Percentiles rank a stretch among this genome's conserved stretches.
These are phyloP conservation scores for Viola odorata DNA, from an alignment of 345 rosid genomes.

Conservation along the genomic window DNA sequence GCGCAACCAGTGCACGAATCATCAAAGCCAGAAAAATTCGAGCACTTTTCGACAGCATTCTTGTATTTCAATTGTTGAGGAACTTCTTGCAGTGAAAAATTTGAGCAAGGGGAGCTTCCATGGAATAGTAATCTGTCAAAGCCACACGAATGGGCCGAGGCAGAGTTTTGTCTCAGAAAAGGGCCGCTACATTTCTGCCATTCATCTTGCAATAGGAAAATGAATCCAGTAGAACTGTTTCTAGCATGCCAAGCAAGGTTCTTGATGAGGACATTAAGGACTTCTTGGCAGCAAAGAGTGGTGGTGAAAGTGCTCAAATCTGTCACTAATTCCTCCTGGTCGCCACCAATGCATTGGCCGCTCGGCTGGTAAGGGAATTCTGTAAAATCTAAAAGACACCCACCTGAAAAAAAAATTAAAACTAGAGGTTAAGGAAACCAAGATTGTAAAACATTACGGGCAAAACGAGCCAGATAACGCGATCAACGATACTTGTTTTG, in stretches of 20 bases:
- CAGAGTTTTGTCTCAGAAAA: constrained; percentile 18
- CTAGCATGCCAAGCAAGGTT: constrained; percentile 30
- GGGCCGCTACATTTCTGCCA: constrained; percentile 30
- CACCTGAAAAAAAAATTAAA: constrained; percentile 1
- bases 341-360: constrained; percentile 31
- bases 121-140: constrained; percentile 27
- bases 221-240: background rate
- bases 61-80: constrained; percentile 4
- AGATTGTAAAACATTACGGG: background rate
- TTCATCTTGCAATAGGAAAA: constrained; percentile 28
- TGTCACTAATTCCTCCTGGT: constrained; percentile 12
- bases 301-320: constrained; percentile 33
- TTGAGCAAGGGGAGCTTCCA: constrained; percentile 29
- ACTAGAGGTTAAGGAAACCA: background rate
- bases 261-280: constrained; percentile 34
- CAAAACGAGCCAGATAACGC: background rate
- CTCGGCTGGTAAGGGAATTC: constrained; percentile 38
- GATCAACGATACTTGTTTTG: constrained; percentile 14
- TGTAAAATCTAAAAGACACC: constrained; percentile 27
- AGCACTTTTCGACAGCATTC: constrained; percentile 21
- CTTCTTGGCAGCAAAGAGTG: constrained; percentile 42
- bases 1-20: constrained; percentile 27
- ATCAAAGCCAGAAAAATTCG: constrained; percentile 23
- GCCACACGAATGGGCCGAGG: constrained; percentile 28
- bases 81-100: constrained; percentile 18